phyloP scores from a whole-genome alignment of 352 stramenopile species.

The Globisporangium nunn region DNA sequence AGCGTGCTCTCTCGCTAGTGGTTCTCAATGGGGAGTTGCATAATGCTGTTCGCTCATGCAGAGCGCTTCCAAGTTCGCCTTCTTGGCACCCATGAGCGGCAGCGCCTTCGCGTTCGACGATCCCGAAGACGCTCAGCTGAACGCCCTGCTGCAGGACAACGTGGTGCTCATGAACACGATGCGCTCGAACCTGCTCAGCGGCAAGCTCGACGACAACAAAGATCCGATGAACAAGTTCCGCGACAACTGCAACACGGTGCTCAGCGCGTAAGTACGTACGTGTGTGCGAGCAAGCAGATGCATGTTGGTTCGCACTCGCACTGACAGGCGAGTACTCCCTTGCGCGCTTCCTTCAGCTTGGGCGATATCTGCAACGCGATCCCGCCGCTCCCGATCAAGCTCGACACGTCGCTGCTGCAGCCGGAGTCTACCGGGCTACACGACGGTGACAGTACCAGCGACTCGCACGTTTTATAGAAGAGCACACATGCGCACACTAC shows the following conservation, averaged over 20 bases:
- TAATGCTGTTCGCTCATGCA: background rate
- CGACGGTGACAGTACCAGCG: constrained; percentile 10
- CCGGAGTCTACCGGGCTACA: background rate
- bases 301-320: background rate
- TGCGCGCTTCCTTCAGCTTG: constrained; percentile 20
- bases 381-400: constrained; percentile 50
- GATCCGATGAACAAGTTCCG: constrained; percentile 59
- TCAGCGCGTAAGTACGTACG: constrained; percentile 44
- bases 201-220: constrained; percentile 42
- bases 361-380: constrained; percentile 53
- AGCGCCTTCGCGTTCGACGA: background rate
- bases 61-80: constrained; percentile 3
- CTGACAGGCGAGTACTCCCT: no score
- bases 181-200: constrained; percentile 57
- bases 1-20: background rate
- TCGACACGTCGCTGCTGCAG: constrained; percentile 64
- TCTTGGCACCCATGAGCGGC: background rate
- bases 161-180: constrained; percentile 53
- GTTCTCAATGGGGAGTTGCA: background rate
- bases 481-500: constrained; percentile 3
- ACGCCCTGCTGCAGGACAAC: constrained; percentile 63
- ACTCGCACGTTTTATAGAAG: constrained; percentile 9
- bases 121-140: constrained; percentile 40
- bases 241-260: constrained; percentile 53
- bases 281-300: background rate